Base-by-base conservation (phyloP, 495 filamentous ascomycete genomes). In the Trichodelitschia bisporula region DNA sequence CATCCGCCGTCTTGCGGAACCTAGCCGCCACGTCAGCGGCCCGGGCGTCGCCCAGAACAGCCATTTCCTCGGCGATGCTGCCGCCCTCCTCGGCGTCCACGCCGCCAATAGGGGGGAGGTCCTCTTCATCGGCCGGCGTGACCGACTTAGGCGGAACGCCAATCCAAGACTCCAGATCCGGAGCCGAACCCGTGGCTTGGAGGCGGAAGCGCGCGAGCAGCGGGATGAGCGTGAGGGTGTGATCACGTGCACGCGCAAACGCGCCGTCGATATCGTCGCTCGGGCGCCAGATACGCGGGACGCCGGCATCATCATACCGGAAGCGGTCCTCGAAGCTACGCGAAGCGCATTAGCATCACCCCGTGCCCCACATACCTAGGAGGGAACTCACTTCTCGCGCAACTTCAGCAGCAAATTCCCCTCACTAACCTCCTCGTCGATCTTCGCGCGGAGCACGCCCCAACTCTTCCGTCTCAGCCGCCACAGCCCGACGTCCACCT, bases 391-490 rank as follows among this genome's bases (percentile, higher is more conserved):
- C 39, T 93, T 95, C 54, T 97, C 86, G 4, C 86, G 71, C 18
- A 97, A 64, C 51, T 97, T 97, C 35, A 97, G 62, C 4, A 97
- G 55, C 31, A 97, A 63, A 46, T 95, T 97, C 34, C 84, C 83
- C 51, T 95, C 86, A 63, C 83, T 84, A 49, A 95, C 79, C 49
- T 97, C 86, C 47, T 97, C 86, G 14, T 93, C 89, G 40, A 97
- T 77, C 54, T 77, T 90, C 26, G 76, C 70, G 18, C 74, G 63
- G 33, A 97, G 55, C 4, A 82, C 84, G 16, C 69, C 75, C 89
- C 89, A 97, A 19, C 76, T 82, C 56, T 92, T 92, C 35, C 82
- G 65, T 34, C 84, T 67, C 24, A 97, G 53, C 31, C 82, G 61
- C 86, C 86, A 97, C 1, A 91, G 61, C 2, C 89, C 86, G 19